Conservation (phyloP, 306 rosid species). For the Fagus crenata region DNA sequence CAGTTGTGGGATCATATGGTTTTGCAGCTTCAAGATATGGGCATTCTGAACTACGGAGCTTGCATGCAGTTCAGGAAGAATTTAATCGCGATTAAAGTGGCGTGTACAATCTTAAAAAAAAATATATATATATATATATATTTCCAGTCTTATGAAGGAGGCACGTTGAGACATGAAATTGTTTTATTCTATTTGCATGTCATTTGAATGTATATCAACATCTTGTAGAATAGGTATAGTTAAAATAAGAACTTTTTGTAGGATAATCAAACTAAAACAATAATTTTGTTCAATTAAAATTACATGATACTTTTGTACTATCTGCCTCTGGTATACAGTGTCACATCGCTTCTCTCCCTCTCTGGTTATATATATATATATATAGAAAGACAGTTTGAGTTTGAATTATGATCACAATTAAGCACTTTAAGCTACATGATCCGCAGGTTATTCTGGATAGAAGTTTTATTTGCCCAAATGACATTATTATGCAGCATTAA, state of each 20-base stretch:
- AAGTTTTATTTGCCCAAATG: no score
- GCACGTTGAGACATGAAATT: constrained; percentile 10
- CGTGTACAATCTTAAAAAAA: neutral
- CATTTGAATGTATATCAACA: neutral
- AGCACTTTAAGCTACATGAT: no score
- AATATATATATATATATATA: no score
- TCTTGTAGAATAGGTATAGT: neutral
- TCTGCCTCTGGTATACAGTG: no score
- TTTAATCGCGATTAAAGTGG: constrained; percentile 44
- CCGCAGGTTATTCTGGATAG: no score
- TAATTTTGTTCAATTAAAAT: neutral
- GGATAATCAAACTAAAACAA: neutral
- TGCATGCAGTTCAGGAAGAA: constrained; percentile 38
- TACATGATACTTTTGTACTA: neutral
- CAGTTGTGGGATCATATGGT: constrained; percentile 53
- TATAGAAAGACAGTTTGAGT: no score
- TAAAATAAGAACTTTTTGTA: neutral
- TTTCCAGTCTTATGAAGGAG: constrained; percentile 3
- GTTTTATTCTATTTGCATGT: neutral
- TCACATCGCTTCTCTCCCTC: no score
- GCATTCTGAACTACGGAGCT: constrained; percentile 35
- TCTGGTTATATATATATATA: no score
- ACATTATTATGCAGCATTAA: no score
- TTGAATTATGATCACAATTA: no score
- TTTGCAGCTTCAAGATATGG: constrained; percentile 65